Percentiles rank a stretch among this genome's conserved stretches.
These are phyloP conservation scores for Leishmania aethiopica DNA, from an alignment of 208 protist genomes.

Conservation along the genomic window DNA sequence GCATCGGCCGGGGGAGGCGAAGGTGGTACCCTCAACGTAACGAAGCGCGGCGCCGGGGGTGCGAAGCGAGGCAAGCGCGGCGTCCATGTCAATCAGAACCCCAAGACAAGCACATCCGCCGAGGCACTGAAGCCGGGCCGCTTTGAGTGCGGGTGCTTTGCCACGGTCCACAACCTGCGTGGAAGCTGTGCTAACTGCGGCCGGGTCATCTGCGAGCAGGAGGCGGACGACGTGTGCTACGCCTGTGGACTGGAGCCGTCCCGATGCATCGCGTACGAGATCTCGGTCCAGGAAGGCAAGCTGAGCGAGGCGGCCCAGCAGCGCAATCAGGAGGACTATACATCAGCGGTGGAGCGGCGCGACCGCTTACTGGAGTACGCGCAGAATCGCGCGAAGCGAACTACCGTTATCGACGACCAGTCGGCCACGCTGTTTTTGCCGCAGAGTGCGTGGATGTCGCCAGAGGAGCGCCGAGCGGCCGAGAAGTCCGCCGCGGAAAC, in stretches of 20 bases:
- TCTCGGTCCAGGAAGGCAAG: constrained; percentile 78
- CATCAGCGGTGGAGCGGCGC: constrained; percentile 63
- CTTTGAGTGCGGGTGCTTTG: constrained; percentile 91
- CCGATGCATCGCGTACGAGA: constrained; percentile 80
- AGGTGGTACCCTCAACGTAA: constrained; percentile 7
- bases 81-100: constrained; percentile 33
- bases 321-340: constrained; percentile 65
- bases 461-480: constrained; percentile 51
- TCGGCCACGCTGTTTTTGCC: constrained; percentile 68
- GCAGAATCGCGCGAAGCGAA: constrained; percentile 72
- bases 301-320: constrained; percentile 70
- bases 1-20: neutral
- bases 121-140: constrained; percentile 63
- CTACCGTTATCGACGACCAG: constrained; percentile 90
- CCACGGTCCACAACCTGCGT: constrained; percentile 72
- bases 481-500: constrained; percentile 53
- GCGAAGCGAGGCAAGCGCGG: constrained; percentile 28
- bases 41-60: constrained; percentile 10
- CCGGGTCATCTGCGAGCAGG: constrained; percentile 91
- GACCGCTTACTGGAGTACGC: constrained; percentile 82
- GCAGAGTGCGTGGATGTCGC: constrained; percentile 81
- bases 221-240: constrained; percentile 82
- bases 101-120: constrained; percentile 14
- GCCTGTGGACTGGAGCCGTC: constrained; percentile 74
- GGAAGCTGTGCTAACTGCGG: constrained; percentile 90